Conservation (phyloP, 306 rosid genomes). For the Dalbergia cochinchinensis region DNA sequence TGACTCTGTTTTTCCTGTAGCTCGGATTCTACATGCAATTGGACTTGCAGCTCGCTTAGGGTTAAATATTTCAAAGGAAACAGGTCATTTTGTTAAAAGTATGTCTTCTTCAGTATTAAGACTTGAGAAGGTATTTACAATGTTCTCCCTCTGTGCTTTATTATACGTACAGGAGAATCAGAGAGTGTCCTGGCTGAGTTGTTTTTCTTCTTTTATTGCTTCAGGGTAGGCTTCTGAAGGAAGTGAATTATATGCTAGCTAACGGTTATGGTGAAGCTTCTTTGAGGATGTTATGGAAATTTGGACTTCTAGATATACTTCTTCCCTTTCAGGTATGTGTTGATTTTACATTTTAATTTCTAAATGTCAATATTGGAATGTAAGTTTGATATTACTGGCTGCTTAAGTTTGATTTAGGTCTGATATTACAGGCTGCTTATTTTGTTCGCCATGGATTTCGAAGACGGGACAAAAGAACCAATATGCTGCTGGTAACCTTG, state of each 20-base stretch:
- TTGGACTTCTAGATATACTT: constrained; percentile 83
- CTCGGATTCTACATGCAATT: constrained; percentile 89
- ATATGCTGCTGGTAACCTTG: constrained; percentile 85
- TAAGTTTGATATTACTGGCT: constrained; percentile 67
- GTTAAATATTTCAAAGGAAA: constrained; percentile 78
- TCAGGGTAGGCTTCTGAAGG: constrained; percentile 86
- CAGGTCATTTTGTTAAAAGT: constrained; percentile 65
- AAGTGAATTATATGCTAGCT: constrained; percentile 88
- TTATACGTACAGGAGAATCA: constrained; percentile 26
- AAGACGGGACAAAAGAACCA: constrained; percentile 81
- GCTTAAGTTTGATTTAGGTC: constrained; percentile 52
- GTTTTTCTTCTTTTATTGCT: constrained; percentile 38
- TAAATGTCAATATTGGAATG: constrained; percentile 33
- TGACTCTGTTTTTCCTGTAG: constrained; percentile 52
- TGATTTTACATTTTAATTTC: constrained; percentile 30
- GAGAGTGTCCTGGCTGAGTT: constrained; percentile 30
- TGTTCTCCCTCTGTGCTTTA: constrained; percentile 34
- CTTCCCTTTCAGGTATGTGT: constrained; percentile 76
- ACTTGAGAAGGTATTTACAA: constrained; percentile 77
- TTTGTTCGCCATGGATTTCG: constrained; percentile 73
- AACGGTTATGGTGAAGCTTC: constrained; percentile 93
- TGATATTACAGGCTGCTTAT: constrained; percentile 80
- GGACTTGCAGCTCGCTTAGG: constrained; percentile 91
- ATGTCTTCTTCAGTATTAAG: constrained; percentile 64
- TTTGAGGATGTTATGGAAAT: constrained; percentile 82